Evolutionary conservation across 352 stramenopile species (phyloP).

Genomic region (Phytophthora citrophthora): DNA sequence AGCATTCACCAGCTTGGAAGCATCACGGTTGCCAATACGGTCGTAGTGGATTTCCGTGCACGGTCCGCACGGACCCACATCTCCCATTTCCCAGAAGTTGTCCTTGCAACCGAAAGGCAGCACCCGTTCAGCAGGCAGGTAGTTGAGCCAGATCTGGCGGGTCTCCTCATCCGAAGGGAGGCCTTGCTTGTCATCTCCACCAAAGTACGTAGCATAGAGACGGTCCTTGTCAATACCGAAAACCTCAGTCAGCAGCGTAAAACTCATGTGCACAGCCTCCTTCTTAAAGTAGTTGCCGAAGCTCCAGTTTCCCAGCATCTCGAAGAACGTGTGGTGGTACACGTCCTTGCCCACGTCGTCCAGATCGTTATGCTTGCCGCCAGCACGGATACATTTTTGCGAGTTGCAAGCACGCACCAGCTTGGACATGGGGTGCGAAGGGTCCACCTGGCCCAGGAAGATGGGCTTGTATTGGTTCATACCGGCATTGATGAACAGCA

Average conservation of each 20-base stretch:
- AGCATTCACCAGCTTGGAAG: slow-evolving; percentile 94
- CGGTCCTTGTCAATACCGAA: slow-evolving; percentile 94
- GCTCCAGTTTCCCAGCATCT: slow-evolving; percentile 99
- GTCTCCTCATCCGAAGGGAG: slow-evolving; percentile 93
- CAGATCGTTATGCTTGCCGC: slow-evolving; percentile 99
- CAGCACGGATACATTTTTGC: slow-evolving; percentile 99
- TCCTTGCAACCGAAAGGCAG: slow-evolving; percentile 96
- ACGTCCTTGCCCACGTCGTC: slow-evolving; percentile 99
- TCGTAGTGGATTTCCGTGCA: slow-evolving; percentile 99
- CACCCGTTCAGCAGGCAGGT: slow-evolving; percentile 89
- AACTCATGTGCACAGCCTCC: slow-evolving; percentile 97
- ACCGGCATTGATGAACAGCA: slow-evolving; percentile 99
- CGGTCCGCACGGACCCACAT: slow-evolving; percentile 98
- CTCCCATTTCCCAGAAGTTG: slow-evolving; percentile 99
- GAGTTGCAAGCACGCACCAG: slow-evolving; percentile 95
- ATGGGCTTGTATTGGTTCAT: slow-evolving; percentile 99
- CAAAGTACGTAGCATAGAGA: slow-evolving; percentile 99
- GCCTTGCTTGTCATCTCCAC: slow-evolving; percentile 90
- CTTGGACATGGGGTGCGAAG: slow-evolving; percentile 91
- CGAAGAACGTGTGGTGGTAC: slow-evolving; percentile 99
- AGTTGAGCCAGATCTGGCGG: slow-evolving; percentile 88
- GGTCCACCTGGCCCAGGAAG: slow-evolving; percentile 98
- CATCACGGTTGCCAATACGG: slow-evolving; percentile 95
- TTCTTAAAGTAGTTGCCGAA: slow-evolving; percentile 99
- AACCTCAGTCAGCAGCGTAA: slow-evolving; percentile 96